Evolutionary conservation across 768 basidiomycete genomes (phyloP).

Genomic region (Rhodotorula taiwanensis): DNA sequence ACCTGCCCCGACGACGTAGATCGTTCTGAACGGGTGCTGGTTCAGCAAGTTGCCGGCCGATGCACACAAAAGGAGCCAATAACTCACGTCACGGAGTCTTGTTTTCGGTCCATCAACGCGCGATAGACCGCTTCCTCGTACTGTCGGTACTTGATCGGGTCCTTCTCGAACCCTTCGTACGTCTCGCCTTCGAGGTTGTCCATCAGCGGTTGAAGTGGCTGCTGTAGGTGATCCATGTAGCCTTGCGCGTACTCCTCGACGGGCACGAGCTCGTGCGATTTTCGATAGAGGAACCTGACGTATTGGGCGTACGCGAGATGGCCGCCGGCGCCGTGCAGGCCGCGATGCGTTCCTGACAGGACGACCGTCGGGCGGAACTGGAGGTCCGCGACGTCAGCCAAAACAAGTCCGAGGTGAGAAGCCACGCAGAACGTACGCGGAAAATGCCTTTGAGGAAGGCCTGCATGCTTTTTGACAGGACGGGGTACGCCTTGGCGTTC

Average conservation of each 20-base stretch:
- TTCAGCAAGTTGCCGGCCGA: not conserved
- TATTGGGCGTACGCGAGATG: slow-evolving; percentile 86
- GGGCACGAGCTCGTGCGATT: slow-evolving; percentile 60
- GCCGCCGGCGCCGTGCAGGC: slow-evolving; percentile 70
- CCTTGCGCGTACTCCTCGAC: slow-evolving; percentile 85
- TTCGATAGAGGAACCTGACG: slow-evolving; percentile 68
- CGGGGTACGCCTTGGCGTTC: slow-evolving; percentile 93
- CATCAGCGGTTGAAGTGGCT: slow-evolving; percentile 85
- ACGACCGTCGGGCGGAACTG: slow-evolving; percentile 83
- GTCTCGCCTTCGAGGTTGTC: slow-evolving; percentile 92
- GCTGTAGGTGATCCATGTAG: slow-evolving; percentile 92
- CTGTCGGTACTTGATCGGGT: slow-evolving; percentile 89
- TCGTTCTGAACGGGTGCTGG: slow-evolving; percentile 52
- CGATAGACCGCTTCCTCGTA: slow-evolving; percentile 90
- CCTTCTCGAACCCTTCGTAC: slow-evolving; percentile 95
- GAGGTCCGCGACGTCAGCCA: not conserved
- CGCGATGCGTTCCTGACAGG: slow-evolving; percentile 60
- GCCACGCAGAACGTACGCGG: slow-evolving; percentile 54
- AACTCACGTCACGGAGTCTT: slow-evolving; percentile 59
- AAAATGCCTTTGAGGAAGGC: slow-evolving; percentile 82
- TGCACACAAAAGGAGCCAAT: too few species aligned
- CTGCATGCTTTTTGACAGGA: slow-evolving; percentile 87
- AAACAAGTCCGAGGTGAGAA: not conserved
- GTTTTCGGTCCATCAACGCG: slow-evolving; percentile 67
- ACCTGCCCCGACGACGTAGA: slow-evolving; percentile 91